These are phyloP conservation scores for Boletus reticuloceps DNA, from an alignment of 768 basidiomycete genomes.

Conservation along the genomic window DNA sequence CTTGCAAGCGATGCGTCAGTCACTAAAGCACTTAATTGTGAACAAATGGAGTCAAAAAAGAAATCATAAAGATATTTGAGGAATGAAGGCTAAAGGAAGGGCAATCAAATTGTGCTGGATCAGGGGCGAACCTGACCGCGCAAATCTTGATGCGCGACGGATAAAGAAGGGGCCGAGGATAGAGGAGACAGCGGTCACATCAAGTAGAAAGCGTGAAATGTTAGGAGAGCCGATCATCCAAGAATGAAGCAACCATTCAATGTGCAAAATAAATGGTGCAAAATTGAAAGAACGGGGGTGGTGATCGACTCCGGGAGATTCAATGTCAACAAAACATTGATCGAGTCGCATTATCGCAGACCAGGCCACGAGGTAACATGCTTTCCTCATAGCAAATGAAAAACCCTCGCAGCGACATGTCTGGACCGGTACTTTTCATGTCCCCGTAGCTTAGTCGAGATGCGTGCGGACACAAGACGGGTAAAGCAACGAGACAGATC, in stretches of 20 bases:
- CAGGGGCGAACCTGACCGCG: slow-evolving; percentile 8
- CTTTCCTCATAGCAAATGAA: slow-evolving; percentile 12
- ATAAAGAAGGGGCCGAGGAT: slow-evolving; percentile 3
- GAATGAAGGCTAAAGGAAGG: slow-evolving; percentile 9
- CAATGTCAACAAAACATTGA: slow-evolving; percentile 9
- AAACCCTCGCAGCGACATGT: slow-evolving; percentile 12
- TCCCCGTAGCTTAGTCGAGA: slow-evolving; percentile 12
- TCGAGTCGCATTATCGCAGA: slow-evolving; percentile 7
- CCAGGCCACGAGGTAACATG: slow-evolving; percentile 23
- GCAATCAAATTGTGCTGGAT: slow-evolving; percentile 7
- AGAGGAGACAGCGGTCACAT: slow-evolving; percentile 3
- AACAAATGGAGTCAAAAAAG: slow-evolving; percentile 7
- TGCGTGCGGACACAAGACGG: slow-evolving; percentile 21
- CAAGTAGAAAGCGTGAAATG: slow-evolving; percentile 3
- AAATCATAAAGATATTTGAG: slow-evolving; percentile 2
- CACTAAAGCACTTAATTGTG: slow-evolving; percentile 2
- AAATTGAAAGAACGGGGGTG: slow-evolving; percentile 5
- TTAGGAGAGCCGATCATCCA: slow-evolving; percentile 2
- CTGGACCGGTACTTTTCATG: slow-evolving; percentile 9
- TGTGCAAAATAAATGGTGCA: slow-evolving; percentile 2
- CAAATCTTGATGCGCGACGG: slow-evolving; percentile 6
- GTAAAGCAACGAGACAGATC: slow-evolving; percentile 11
- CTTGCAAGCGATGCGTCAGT: slow-evolving; percentile 19
- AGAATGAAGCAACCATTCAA: slow-evolving; percentile 12
- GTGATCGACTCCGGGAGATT: slow-evolving; percentile 7